Evolutionary conservation across 371 early-diverging fungal genomes (phyloP).

Genomic region (Apophysomyces sp.): DNA sequence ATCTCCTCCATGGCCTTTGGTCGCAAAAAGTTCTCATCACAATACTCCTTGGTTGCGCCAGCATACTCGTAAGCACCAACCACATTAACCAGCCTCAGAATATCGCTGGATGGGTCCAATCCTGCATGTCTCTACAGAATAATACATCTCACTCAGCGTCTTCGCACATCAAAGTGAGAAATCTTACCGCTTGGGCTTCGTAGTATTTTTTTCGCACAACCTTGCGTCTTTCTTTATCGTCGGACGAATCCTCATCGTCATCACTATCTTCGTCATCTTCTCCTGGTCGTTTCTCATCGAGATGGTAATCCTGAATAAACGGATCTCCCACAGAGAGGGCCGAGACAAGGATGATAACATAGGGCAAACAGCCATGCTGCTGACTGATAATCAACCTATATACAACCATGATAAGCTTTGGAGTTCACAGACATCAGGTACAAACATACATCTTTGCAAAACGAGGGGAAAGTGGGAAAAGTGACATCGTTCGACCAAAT

Average conservation of each 20-base stretch:
- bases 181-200: constrained; percentile 40
- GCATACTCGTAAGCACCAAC: constrained; percentile 90
- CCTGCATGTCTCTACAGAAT: constrained; percentile 60
- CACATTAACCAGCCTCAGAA: constrained; percentile 76
- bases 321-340: constrained; percentile 93
- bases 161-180: neutral
- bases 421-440: neutral
- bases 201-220: constrained; percentile 53
- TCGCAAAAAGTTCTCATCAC: constrained; percentile 80
- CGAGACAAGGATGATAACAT: constrained; percentile 87
- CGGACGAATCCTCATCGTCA: constrained; percentile 41
- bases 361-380: constrained; percentile 78
- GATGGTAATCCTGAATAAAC: constrained; percentile 72
- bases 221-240: constrained; percentile 49
- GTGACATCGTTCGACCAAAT: constrained; percentile 86
- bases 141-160: neutral
- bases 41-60: constrained; percentile 73
- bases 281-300: constrained; percentile 48
- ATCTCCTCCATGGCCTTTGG: constrained; percentile 94
- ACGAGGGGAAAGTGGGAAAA: constrained; percentile 94
- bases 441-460: constrained; percentile 85
- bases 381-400: constrained; percentile 82
- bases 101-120: constrained; percentile 78
- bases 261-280: constrained; percentile 42
- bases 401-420: neutral